A percentile compares a stretch with the other conserved stretches of the same genome.
Evolutionary conservation across 164 flowering plant species (phyloP).

Genomic region (Macadamia tetraphylla): DNA sequence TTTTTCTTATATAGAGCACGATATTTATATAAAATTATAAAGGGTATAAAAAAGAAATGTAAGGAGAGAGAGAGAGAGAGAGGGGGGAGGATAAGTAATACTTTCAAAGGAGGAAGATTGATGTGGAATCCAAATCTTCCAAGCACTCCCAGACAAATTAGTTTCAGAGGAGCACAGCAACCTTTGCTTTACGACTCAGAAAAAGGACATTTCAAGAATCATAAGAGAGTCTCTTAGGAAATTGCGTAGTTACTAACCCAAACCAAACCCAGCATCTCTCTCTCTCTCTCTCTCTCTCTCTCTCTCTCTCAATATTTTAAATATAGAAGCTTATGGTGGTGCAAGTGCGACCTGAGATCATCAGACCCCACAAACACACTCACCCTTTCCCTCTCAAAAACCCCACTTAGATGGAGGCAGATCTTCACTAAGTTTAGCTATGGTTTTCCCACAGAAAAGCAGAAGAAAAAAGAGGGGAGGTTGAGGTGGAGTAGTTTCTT

Average conservation of each 20-base stretch:
- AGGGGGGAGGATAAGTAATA: conserved; percentile 2
- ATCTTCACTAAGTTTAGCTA: neutral
- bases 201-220: conserved; percentile 17
- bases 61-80: neutral
- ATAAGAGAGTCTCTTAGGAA: conserved; percentile 8
- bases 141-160: conserved; percentile 34
- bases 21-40: neutral
- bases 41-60: too few species aligned
- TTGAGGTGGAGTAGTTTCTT: conserved; percentile 20
- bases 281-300: conserved; percentile 10
- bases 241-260: conserved; percentile 10
- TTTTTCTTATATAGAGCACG: neutral
- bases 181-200: conserved; percentile 29
- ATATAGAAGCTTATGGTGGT: neutral
- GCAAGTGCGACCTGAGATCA: too few species aligned
- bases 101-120: conserved; percentile 4
- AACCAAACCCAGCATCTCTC: conserved; percentile 6
- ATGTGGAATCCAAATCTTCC: conserved; percentile 32
- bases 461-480: conserved; percentile 8
- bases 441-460: conserved; percentile 4
- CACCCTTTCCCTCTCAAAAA: neutral
- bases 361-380: conserved; percentile 5
- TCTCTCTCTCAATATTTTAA: neutral
- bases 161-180: conserved; percentile 31
- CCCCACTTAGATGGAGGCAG: neutral